Conservation (phyloP, 208 protist genomes). For the Herpetomonas muscarum region DNA sequence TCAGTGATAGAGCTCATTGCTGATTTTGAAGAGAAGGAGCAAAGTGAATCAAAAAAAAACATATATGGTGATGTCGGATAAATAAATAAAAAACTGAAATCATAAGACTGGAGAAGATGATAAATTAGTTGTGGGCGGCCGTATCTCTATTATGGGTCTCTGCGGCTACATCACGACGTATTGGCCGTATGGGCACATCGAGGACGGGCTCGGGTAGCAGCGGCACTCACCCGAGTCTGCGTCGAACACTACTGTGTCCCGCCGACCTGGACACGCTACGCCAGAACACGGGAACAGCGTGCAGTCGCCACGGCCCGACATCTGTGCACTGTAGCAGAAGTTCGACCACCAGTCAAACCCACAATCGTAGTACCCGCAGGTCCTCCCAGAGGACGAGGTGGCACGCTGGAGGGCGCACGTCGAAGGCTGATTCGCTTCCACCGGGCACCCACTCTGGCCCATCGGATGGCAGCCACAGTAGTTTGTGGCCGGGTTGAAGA, state of each 20-base stretch:
- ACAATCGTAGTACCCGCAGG: neutral
- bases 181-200: neutral
- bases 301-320: neutral
- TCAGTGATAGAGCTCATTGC: no score
- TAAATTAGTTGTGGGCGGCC: no score
- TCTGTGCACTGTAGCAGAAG: neutral
- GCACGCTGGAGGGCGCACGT: neutral
- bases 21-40: no score
- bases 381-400: neutral
- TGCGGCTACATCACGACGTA: neutral
- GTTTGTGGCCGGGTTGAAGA: neutral
- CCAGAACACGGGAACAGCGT: neutral
- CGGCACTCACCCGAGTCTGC: neutral
- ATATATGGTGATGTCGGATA: no score
- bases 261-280: neutral
- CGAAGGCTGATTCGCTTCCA: neutral
- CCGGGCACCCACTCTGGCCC: neutral
- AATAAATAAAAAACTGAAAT: no score
- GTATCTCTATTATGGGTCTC: no score
- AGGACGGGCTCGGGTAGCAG: neutral
- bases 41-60: no score
- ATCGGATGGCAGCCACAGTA: neutral
- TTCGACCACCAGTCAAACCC: no score
- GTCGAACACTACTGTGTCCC: neutral
- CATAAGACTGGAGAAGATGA: no score